phyloP scores from a whole-genome alignment of 768 basidiomycete species.

The Solioccasus polychromus region DNA sequence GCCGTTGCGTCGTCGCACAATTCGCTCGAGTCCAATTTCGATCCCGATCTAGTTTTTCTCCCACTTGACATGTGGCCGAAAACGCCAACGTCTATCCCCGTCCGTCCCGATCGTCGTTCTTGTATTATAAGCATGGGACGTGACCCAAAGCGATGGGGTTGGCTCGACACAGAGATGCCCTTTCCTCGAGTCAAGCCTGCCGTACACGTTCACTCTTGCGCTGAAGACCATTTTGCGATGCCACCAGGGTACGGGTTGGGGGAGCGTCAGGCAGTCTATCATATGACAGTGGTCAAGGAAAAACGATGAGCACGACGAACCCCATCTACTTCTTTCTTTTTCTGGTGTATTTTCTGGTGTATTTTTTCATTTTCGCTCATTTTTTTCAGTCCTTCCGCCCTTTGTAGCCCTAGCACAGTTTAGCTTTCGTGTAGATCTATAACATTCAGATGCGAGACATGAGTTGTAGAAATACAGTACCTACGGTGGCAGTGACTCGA shows the following conservation, averaged over 20 bases:
- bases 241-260: background rate
- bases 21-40: constrained; percentile 28
- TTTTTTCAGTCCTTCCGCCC: background rate
- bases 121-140: constrained; percentile 1
- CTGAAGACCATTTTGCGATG: background rate
- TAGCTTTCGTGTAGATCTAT: constrained; percentile 1
- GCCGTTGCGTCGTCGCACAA: constrained; percentile 31
- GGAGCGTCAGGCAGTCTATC: constrained; percentile 33
- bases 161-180: constrained; percentile 1
- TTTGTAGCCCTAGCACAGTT: constrained; percentile 23
- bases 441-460: no score
- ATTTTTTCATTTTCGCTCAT: background rate
- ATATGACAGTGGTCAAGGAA: constrained; percentile 46
- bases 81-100: constrained; percentile 18
- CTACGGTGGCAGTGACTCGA: no score
- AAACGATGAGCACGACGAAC: constrained; percentile 8
- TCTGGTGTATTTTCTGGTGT: background rate
- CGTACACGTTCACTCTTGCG: background rate
- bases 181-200: constrained; percentile 1
- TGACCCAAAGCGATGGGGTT: background rate
- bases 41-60: constrained; percentile 14
- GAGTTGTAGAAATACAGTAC: no score
- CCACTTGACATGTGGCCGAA: constrained; percentile 19
- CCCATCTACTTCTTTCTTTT: background rate
- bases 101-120: constrained; percentile 8